Evolutionary conservation across 345 rosid genomes (phyloP).

Genomic region (Eutrema heterophyllum): DNA sequence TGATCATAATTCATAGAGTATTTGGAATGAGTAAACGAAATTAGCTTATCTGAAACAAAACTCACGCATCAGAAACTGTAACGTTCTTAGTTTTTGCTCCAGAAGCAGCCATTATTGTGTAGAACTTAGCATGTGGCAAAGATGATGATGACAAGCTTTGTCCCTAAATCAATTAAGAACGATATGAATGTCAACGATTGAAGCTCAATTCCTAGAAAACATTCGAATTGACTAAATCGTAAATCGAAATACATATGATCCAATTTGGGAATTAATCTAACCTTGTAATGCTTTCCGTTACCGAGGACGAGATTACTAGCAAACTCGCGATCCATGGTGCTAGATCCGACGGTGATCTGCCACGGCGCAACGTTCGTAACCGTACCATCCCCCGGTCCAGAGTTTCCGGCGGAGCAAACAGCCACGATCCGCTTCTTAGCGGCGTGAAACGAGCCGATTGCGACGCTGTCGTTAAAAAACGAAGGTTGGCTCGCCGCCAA

Average conservation of each 20-base stretch:
- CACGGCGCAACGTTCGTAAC: conserved; percentile 75
- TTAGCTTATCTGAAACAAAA: background rate
- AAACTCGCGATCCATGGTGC: conserved; percentile 82
- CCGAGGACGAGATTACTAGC: conserved; percentile 29
- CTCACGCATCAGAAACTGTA: conserved; percentile 52
- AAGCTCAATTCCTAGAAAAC: too few species aligned
- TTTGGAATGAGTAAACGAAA: background rate
- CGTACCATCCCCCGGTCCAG: conserved; percentile 40
- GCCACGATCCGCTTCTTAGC: conserved; percentile 52
- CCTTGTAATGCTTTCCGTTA: conserved; percentile 52
- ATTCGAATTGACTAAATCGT: too few species aligned
- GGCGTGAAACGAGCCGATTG: conserved; percentile 85
- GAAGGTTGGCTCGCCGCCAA: too few species aligned
- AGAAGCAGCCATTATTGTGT: conserved; percentile 49
- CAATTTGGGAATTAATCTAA: background rate
- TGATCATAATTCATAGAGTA: background rate
- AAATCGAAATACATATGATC: too few species aligned
- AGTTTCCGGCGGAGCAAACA: conserved; percentile 34
- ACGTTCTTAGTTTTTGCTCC: conserved; percentile 51
- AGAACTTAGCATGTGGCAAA: conserved; percentile 41
- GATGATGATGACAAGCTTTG: conserved; percentile 51
- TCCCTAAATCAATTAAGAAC: too few species aligned
- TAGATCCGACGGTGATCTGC: conserved; percentile 89
- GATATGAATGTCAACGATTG: too few species aligned
- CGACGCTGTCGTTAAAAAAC: conserved; percentile 57